Evolutionary conservation across 2,329 filamentous ascomycete genomes (phyloP).

Genomic region (Westerdykella sp.): DNA sequence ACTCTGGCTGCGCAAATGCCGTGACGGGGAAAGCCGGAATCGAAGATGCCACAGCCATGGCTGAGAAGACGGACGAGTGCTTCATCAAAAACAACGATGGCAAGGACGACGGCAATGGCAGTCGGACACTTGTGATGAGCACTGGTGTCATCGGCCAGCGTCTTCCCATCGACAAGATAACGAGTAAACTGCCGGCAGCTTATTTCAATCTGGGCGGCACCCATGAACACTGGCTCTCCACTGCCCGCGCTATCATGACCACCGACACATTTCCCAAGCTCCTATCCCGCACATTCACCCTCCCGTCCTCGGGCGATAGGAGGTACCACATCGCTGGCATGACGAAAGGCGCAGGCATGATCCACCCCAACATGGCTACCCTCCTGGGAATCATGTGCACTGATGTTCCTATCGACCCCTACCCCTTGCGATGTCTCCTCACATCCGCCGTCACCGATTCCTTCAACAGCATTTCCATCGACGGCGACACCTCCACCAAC

Average conservation of each 20-base stretch:
- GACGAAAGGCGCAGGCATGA: conserved; percentile 98
- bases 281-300: conserved; percentile 72
- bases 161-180: conserved; percentile 85
- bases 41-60: conserved; percentile 84
- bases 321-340: conserved; percentile 86
- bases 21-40: conserved; percentile 87
- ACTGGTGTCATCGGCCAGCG: conserved; percentile 96
- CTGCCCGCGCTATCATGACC: conserved; percentile 90
- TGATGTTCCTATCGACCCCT: conserved; percentile 70
- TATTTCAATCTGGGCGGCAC: conserved; percentile 63
- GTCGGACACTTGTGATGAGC: conserved; percentile 88
- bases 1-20: conserved; percentile 94
- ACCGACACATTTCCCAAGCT: conserved; percentile 99
- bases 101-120: conserved; percentile 42
- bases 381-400: conserved; percentile 87
- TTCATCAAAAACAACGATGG: conserved; percentile 36
- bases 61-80: conserved; percentile 64
- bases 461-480: conserved; percentile 95
- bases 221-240: conserved; percentile 80
- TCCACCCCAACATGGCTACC: conserved; percentile 98
- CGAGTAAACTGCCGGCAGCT: conserved; percentile 71
- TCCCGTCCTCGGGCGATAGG: conserved; percentile 71
- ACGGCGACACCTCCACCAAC: conserved; percentile 96
- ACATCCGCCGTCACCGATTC: conserved; percentile 70
- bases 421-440: conserved; percentile 63